Percentiles rank a stretch among this genome's conserved stretches.
phyloP scores from a whole-genome alignment of 2,329 filamentous ascomycete genomes.

The Penicillium frequentans region DNA sequence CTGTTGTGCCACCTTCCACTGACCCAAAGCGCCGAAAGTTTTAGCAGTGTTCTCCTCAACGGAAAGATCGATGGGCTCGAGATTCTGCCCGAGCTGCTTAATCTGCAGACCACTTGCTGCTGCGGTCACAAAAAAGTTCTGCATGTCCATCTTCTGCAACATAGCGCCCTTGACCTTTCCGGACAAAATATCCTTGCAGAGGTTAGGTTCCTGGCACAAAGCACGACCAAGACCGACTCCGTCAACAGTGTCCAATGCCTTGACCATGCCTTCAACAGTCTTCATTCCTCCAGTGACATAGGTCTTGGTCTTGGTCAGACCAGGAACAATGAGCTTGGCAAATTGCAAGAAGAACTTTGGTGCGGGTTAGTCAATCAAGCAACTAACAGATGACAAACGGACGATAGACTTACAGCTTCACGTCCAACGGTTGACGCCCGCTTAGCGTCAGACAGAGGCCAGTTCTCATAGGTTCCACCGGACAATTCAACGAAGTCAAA shows the following conservation, averaged over 20 bases:
- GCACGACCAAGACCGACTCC: slow-evolving; percentile 54
- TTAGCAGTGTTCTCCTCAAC: slow-evolving; percentile 44
- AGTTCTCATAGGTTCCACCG: slow-evolving; percentile 59
- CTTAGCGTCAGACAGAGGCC: slow-evolving; percentile 52
- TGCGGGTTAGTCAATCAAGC: background rate
- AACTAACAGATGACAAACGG: background rate
- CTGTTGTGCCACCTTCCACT: background rate
- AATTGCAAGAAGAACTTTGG: slow-evolving; percentile 58
- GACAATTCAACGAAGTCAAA: slow-evolving; percentile 57
- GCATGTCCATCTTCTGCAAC: slow-evolving; percentile 48
- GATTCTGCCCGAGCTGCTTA: slow-evolving; percentile 53
- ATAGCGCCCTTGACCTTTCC: slow-evolving; percentile 51
- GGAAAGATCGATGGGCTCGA: slow-evolving; percentile 55
- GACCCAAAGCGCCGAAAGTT: background rate
- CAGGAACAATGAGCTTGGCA: slow-evolving; percentile 53
- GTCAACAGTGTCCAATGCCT: slow-evolving; percentile 8
- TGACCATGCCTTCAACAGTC: slow-evolving; percentile 9
- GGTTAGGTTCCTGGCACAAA: slow-evolving; percentile 50
- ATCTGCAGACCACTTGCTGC: slow-evolving; percentile 54
- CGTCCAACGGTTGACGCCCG: slow-evolving; percentile 56
- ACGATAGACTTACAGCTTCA: slow-evolving; percentile 40
- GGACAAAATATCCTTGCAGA: slow-evolving; percentile 29
- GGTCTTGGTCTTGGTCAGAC: slow-evolving; percentile 47
- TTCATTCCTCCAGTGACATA: slow-evolving; percentile 9
- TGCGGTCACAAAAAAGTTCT: slow-evolving; percentile 53